Evolutionary conservation across 257 asterid species (phyloP).

Genomic region (Solanum chiquidenum): DNA sequence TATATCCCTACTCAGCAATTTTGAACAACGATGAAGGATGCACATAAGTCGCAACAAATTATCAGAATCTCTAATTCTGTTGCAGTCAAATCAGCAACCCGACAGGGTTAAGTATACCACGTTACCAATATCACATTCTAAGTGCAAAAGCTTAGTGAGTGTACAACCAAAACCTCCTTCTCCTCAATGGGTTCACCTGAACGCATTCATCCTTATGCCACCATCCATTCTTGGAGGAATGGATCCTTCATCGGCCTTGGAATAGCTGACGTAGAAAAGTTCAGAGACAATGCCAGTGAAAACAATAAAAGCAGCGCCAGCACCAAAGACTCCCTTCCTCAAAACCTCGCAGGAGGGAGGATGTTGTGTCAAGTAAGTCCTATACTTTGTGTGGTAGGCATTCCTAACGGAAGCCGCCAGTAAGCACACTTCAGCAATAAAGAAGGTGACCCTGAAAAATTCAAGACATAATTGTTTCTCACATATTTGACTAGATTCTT

Average conservation of each 20-base stretch:
- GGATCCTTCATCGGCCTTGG: constrained; percentile 38
- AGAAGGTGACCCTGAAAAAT: constrained; percentile 49
- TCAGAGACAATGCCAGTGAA: constrained; percentile 62
- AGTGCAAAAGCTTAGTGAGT: not conserved
- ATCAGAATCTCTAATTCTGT: not conserved
- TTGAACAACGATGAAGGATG: not conserved
- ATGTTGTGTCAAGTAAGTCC: constrained; percentile 23
- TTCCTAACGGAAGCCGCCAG: constrained; percentile 68
- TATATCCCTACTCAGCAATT: not conserved
- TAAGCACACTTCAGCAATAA: constrained; percentile 68
- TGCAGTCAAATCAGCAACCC: not conserved
- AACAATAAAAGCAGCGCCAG: constrained; percentile 73
- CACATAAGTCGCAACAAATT: not conserved
- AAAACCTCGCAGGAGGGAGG: constrained; percentile 74
- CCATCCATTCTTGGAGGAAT: constrained; percentile 30
- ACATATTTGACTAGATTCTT: not conserved
- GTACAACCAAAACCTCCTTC: not conserved
- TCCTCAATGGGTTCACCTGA: not conserved
- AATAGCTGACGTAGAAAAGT: constrained; percentile 51
- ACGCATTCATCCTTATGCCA: constrained; percentile 69
- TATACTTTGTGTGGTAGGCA: constrained; percentile 69
- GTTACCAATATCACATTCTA: not conserved
- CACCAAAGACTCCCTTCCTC: constrained; percentile 80
- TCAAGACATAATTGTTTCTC: not conserved
- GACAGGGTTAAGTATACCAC: not conserved